Evolutionary conservation across 208 protist species (phyloP), one percentile per base, ranked within the genome.

Genomic region (Strigomonas culicis): DNA sequence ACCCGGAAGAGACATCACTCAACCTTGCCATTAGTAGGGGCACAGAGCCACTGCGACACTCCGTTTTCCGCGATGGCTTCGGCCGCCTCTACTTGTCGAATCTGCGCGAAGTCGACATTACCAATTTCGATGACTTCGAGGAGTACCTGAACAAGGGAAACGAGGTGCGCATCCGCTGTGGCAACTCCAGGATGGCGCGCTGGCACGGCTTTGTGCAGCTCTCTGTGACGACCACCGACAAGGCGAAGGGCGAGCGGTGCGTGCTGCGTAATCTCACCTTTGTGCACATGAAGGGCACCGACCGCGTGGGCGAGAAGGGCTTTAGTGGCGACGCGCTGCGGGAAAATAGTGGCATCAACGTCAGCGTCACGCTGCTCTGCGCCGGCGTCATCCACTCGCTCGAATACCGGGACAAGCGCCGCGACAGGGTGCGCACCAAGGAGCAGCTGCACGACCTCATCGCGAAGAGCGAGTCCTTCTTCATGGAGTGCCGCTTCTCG

Each of bases 121-220:
- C 55, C 28, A 74, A 69, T 34, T 88, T 84, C 50, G 85, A 76
- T 15, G 77, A 81, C 8, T 93, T 97, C 72, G 78, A 90, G 66
- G 50, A 32, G 4, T 79, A 77, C 21, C 67, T 97, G 44, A 84
- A 79, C 50, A 44, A 66, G 24, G 88, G 86, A 15, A 93, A 88
- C 59, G 25, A 62, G 28, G 57, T 63, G 1, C 76, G 82, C 52
- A 83, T 93, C 34, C 46, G 69, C 51, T 80, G 83, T 36, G 75
- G 75, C 11, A 72, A 79, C 25, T 66, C 79, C 39, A 72, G 86
- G 34, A 61, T 69, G 58, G 72, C 77, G 15, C 79, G 87, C 59
- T 97, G 91, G 89, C 91, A 97, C 63, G 87, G 86, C 43, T 97
- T 97, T 57, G 64, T 93, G 51, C 82, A 94, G 56, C 67, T 97